Evolutionary conservation across 768 basidiomycete species (phyloP).

Genomic region (Leccinellum rugosiceps): DNA sequence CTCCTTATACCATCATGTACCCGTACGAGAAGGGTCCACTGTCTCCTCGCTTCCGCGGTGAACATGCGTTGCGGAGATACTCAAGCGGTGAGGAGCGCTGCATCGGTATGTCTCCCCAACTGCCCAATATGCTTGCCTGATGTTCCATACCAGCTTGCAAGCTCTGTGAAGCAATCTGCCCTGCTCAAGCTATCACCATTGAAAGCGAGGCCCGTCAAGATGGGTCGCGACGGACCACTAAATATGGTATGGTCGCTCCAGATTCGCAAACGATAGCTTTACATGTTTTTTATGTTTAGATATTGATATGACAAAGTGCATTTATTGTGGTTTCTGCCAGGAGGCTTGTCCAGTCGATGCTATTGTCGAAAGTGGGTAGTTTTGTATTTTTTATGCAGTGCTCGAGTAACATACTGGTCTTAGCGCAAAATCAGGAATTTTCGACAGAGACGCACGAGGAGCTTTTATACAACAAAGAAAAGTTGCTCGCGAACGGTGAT

Average conservation of each 20-base stretch:
- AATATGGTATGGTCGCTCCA: conserved; percentile 67
- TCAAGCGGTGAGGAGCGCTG: conserved; percentile 98
- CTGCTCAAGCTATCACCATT: conserved; percentile 98
- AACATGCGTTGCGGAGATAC: conserved; percentile 95
- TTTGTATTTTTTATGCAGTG: conserved; percentile 8
- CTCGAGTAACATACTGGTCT: neutral
- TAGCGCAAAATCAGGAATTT: conserved; percentile 97
- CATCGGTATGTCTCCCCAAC: conserved; percentile 66
- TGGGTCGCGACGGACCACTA: conserved; percentile 93
- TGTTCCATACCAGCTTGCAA: conserved; percentile 73
- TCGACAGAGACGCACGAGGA: conserved; percentile 98
- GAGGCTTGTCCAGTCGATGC: conserved; percentile 99
- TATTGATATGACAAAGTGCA: conserved; percentile 99
- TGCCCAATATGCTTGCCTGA: conserved; percentile 5
- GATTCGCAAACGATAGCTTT: neutral
- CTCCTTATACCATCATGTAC: conserved; percentile 98
- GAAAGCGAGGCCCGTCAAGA: conserved; percentile 96
- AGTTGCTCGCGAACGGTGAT: conserved; percentile 94
- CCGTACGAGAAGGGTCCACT: conserved; percentile 98
- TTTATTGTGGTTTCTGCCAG: conserved; percentile 99
- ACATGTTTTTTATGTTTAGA: conserved; percentile 43
- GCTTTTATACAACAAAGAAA: conserved; percentile 98
- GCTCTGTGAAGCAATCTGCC: conserved; percentile 98
- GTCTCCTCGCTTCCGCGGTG: conserved; percentile 96
- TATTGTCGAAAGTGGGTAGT: conserved; percentile 89